phyloP scores from a whole-genome alignment of 2,329 filamentous ascomycete species.

The Venturia carpophila region DNA sequence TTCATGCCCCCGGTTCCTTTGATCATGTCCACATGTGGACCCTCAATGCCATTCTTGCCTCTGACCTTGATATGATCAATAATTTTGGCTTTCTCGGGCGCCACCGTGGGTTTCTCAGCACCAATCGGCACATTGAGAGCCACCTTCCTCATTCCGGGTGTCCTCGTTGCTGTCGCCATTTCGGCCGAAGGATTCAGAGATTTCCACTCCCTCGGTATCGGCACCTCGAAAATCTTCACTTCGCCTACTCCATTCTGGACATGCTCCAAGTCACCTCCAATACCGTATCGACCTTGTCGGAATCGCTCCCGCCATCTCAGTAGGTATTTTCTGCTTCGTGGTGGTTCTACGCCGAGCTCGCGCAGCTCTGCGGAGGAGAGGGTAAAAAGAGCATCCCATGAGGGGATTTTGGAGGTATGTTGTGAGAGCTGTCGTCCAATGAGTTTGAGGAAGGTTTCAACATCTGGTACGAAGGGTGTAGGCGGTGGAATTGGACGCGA shows the following conservation, averaged over 20 bases:
- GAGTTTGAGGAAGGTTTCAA: constrained; percentile 21
- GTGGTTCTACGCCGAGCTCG: constrained; percentile 20
- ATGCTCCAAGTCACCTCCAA: constrained; percentile 20
- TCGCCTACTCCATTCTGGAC: constrained; percentile 29
- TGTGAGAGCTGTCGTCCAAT: constrained; percentile 20
- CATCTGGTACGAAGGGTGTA: constrained; percentile 21
- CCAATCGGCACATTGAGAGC: constrained; percentile 52
- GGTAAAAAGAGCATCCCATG: constrained; percentile 21
- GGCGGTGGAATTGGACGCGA: constrained; percentile 21
- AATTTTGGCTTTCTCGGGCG: constrained; percentile 44
- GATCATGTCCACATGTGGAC: constrained; percentile 52
- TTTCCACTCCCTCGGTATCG: constrained; percentile 29
- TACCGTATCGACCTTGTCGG: constrained; percentile 20
- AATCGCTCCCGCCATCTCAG: constrained; percentile 21
- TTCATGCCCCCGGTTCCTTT: constrained; percentile 43
- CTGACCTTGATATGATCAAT: constrained; percentile 60
- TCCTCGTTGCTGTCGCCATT: constrained; percentile 43
- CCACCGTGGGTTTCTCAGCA: constrained; percentile 48
- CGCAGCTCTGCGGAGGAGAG: constrained; percentile 19
- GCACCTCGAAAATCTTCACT: constrained; percentile 50
- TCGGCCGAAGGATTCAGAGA: constrained; percentile 25
- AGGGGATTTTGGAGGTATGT: constrained; percentile 20
- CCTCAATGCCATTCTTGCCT: constrained; percentile 61
- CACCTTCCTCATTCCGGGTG: constrained; percentile 48
- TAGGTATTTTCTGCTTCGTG: constrained; percentile 20